Conservation (phyloP, 352 stramenopile species). For the Phytophthora pinifolia region DNA sequence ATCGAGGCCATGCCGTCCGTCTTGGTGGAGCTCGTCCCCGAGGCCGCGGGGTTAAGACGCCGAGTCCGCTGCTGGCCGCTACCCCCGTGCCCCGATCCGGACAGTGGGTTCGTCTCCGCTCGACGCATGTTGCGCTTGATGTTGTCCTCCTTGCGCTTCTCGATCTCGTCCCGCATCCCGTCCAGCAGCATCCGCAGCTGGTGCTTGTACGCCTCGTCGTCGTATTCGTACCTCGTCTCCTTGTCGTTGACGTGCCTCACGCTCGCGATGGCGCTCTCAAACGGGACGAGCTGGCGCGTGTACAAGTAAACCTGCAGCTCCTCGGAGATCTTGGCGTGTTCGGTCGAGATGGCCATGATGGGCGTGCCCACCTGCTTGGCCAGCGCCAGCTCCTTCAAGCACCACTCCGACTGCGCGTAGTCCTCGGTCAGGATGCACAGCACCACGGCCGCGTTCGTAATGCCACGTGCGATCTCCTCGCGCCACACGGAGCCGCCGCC, state of each 20-base stretch:
- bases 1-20: conserved; percentile 41
- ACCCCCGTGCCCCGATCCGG: conserved; percentile 15
- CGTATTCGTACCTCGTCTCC: conserved; percentile 62
- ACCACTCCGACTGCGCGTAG: conserved; percentile 79
- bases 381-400: conserved; percentile 73
- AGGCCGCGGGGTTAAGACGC: conserved; percentile 28
- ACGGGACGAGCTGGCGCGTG: conserved; percentile 79
- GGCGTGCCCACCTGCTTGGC: conserved; percentile 83
- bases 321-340: conserved; percentile 70
- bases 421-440: conserved; percentile 81
- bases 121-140: conserved; percentile 56
- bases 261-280: conserved; percentile 63
- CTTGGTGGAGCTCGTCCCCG: conserved; percentile 29
- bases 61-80: conserved; percentile 18
- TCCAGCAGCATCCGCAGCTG: conserved; percentile 74
- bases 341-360: conserved; percentile 77
- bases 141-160: conserved; percentile 75
- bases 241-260: conserved; percentile 43
- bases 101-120: conserved; percentile 34
- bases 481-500: conserved; percentile 75
- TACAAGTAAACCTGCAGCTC: conserved; percentile 88
- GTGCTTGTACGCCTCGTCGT: conserved; percentile 67
- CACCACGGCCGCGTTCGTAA: conserved; percentile 69
- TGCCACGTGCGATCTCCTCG: conserved; percentile 77
- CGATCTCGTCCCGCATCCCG: conserved; percentile 79